Evolutionary conservation across 352 stramenopile species (phyloP), one percentile per base, ranked within the genome.

Genomic region (Thalassiosira pacifica): DNA sequence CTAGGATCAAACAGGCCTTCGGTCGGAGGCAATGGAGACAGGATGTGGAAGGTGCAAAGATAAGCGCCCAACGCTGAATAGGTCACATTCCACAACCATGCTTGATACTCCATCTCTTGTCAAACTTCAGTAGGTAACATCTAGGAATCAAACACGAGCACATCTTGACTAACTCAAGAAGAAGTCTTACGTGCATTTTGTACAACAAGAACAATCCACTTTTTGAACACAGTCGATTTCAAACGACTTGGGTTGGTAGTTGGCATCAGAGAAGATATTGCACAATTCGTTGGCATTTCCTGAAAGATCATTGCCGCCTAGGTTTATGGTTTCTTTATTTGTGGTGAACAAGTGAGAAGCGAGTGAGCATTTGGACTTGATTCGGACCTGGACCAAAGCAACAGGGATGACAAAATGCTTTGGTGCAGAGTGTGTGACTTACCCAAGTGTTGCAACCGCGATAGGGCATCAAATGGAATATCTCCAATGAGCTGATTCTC

Each of bases 401-500:
- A n/a, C n/a, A n/a, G n/a, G n/a, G n/a, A n/a, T n/a, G n/a, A n/a
- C n/a, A 48, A 48, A 48, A 13, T 13, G 37, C 13, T 48, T 48
- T 48, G 37, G 37, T 48, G 37, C 13, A 48, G 37, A 48, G 6
- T 48, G 13, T 48, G 13, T 13, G 6, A 64, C 55, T 37, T 16
- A 64, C 55, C 13, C 55, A 64, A 64, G 10, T 27, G 31, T 64
- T 64, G 0, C 55, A 64, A 64, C 29, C 6, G 13, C 2, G 29
- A 32, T 13, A 64, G 24, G 19, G 19, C 55, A 34, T 37, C 63
- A 69, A 75, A 82, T 63, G 74, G 74, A 22, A 82, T 74, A 6
- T 11, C 72, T 63, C 74, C 74, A 37, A 40, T 68, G 2, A 82
- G 52, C n/a, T n/a, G n/a, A n/a, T n/a, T n/a, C n/a, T n/a, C n/a